Conservation (phyloP, 163 green algal species). For the Coccomyxa subellipsoidea region DNA sequence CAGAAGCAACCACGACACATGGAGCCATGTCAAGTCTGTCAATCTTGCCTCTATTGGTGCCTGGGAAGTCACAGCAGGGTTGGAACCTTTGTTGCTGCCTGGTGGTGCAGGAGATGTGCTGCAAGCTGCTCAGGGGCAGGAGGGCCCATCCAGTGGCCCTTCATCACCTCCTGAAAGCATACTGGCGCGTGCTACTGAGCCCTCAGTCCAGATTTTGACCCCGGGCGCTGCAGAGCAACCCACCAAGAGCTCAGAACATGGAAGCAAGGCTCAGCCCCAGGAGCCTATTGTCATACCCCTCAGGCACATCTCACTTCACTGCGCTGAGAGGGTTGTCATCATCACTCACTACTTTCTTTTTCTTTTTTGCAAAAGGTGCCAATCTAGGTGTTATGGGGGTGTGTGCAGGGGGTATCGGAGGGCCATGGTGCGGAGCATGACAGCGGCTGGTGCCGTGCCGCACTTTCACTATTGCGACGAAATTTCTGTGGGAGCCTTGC, state of each 20-base stretch:
- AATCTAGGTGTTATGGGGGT: not conserved
- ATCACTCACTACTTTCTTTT: not conserved
- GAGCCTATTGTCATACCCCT: not conserved
- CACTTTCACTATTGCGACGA: slow-evolving; percentile 88
- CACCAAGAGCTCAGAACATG: not conserved
- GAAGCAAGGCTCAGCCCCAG: not conserved
- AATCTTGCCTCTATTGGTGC: not conserved
- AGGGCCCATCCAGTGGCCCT: not conserved
- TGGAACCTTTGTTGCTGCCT: not conserved
- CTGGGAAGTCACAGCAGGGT: not conserved
- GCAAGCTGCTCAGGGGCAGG: not conserved
- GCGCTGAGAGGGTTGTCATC: not conserved
- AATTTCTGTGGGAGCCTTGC: slow-evolving; percentile 46
- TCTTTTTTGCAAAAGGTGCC: not conserved
- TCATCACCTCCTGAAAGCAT: not conserved
- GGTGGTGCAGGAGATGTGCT: not conserved
- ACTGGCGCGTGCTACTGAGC: not conserved
- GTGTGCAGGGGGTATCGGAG: slow-evolving; percentile 49
- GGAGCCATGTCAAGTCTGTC: not conserved
- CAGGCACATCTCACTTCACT: not conserved
- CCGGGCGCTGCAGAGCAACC: not conserved
- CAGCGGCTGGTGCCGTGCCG: slow-evolving; percentile 57
- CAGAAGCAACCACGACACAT: not conserved
- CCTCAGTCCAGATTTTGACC: not conserved
- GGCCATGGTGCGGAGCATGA: slow-evolving; percentile 84